Evolutionary conservation across 805 yeast genomes (phyloP), one percentile per base, ranked within the genome.

Genomic region (Clavispora asparagi): DNA sequence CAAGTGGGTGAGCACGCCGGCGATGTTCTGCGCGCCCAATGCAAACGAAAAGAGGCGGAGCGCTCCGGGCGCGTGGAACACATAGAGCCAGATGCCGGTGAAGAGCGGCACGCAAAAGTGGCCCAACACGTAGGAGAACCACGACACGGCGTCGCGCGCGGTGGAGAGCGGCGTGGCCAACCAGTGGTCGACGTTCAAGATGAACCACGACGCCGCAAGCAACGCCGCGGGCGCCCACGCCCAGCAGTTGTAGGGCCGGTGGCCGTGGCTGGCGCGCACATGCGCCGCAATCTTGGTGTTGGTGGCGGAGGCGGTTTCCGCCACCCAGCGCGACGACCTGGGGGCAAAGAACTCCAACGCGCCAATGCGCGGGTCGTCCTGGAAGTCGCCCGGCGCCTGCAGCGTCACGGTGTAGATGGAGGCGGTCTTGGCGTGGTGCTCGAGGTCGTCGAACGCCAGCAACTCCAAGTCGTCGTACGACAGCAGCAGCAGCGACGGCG

Each of bases 41-140:
- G 79, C 72, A n/a, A 74, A 55, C 1, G 79, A 66, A 52, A 81
- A 84, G 53, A 71, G 65, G 49, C 74, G 77, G 11, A 81, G 43
- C 0, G 80, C 77, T 0, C 85, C 87, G n/a, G 83, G 85, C 1
- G 82, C 73, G 44, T 82, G 86, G 70, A 82, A 83, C 10, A 82
- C 74, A 57, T 83, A 82, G 13, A 84, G 65, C 67, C 83, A 84
- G 16, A 79, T 71, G 1, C 83, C 79, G 0, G 85, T 79, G 50
- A 82, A 60, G 7, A 83, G 74, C 1, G 89, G 87, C 6, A 75
- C 78, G 25, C 78, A 68, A 35, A 83, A 70, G 60, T 84, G 89
- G 33, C 79, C 70, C 17, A 83, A 58, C 11, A 83, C 87, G 56
- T 83, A 82, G 31, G 79, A 77, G 39, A 74, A 60, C 85, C 87